These are phyloP conservation scores for Rauvolfia tetraphylla DNA, from an alignment of 257 asterid species.

Conservation along the genomic window DNA sequence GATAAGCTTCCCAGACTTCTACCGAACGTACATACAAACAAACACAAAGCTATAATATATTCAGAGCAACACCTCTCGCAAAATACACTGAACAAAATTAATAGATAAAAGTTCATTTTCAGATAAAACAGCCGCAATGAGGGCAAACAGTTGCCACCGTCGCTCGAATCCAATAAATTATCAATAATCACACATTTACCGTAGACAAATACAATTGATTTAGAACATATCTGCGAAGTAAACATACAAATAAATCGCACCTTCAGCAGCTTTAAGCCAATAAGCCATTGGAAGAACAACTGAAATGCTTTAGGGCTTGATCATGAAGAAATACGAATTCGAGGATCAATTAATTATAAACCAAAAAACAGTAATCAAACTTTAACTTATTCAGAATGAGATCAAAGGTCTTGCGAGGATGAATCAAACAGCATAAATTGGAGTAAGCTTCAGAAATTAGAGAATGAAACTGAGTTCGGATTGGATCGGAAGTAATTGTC, in stretches of 20 bases:
- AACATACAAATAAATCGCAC: constrained; percentile 26
- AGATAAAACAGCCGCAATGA: not conserved
- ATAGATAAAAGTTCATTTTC: not conserved
- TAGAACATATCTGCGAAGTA: not conserved
- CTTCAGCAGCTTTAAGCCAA: constrained; percentile 99
- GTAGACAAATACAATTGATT: not conserved
- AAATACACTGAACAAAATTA: not conserved
- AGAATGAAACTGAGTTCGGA: not conserved
- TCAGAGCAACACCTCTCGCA: not conserved
- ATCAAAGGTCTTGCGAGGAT: not conserved
- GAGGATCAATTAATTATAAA: not conserved
- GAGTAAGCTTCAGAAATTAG: not conserved
- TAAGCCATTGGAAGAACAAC: constrained; percentile 33
- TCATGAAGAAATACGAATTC: constrained; percentile 10
- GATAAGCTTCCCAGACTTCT: not conserved
- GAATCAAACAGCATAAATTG: not conserved
- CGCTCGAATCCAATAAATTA: not conserved
- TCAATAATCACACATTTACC: not conserved
- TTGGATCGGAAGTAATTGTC: constrained; percentile 20
- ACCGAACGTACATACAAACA: not conserved
- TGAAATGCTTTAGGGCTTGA: constrained; percentile 19
- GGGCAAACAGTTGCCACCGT: not conserved
- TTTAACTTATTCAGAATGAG: not conserved
- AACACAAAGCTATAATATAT: not conserved
- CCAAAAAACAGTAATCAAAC: not conserved